These are phyloP conservation scores for Serendipita indica DNA, from an alignment of 768 basidiomycete species.

Conservation along the genomic window DNA sequence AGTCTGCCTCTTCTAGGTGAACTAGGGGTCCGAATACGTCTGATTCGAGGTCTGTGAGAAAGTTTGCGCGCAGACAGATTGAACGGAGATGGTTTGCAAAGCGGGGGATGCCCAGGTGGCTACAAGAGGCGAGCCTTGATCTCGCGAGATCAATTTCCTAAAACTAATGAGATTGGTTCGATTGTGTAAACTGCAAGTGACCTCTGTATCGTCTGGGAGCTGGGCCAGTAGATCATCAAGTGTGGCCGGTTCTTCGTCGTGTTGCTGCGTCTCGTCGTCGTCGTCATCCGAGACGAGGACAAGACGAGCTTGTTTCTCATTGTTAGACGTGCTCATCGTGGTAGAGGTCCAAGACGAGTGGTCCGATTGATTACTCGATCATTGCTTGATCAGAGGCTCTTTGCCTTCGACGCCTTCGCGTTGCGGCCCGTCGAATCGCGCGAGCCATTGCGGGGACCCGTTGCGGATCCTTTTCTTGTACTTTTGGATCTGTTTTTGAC, in stretches of 20 bases:
- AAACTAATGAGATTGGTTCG: constrained; percentile 12
- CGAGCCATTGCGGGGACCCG: too few relatives aligned
- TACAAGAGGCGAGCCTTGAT: constrained; percentile 45
- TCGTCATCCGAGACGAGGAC: constrained; percentile 7
- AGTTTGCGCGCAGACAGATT: constrained; percentile 79
- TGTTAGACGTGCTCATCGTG: neutral
- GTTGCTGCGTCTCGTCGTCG: neutral
- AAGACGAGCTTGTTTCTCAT: neutral
- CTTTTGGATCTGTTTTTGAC: too few relatives aligned
- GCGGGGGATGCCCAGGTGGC: constrained; percentile 46
- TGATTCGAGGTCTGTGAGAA: constrained; percentile 55
- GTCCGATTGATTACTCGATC: neutral
- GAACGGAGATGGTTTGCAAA: constrained; percentile 55
- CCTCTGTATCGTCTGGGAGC: constrained; percentile 75
- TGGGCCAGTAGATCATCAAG: constrained; percentile 49
- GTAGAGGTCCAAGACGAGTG: neutral
- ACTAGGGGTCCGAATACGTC: constrained; percentile 50
- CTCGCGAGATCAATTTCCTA: constrained; percentile 85
- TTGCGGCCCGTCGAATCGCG: too few relatives aligned
- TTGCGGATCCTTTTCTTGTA: too few relatives aligned
- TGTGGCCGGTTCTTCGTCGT: neutral
- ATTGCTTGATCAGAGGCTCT: neutral
- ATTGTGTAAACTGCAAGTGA: constrained; percentile 23
- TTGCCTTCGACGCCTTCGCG: neutral
- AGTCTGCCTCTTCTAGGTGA: constrained; percentile 74